Evolutionary conservation across 495 filamentous ascomycete genomes (phyloP), one percentile per base, ranked within the genome.

Genomic region (Aspergillus cavernicola): DNA sequence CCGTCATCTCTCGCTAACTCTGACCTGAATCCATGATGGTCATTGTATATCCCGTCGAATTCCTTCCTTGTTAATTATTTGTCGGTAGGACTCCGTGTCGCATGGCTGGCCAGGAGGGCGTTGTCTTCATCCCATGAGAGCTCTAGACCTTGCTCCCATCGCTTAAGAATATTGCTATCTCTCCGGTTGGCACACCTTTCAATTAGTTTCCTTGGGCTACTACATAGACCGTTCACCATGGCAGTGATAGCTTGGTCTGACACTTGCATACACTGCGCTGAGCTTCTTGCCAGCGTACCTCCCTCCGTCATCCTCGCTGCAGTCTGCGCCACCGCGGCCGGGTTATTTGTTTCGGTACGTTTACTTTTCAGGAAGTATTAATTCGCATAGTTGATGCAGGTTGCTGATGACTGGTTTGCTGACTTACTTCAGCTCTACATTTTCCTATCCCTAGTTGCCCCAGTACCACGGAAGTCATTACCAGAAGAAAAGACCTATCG

Each of bases 401-500:
- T n/a, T n/a, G n/a, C n/a, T n/a, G n/a, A n/a, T n/a, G n/a, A n/a
- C n/a, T 13, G 12, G 16, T 35, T 37, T 36, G 36, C 32, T 16
- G 57, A 46, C 15, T 41, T 22, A 20, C 37, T 59, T 3, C 36
- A 92, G 89, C 71, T 87, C 61, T 95, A 90, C 67, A 55, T 84
- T 48, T 64, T 79, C 43, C 77, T 97, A 50, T 83, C 79, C 59
- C 61, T 90, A 55, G 74, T 92, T 65, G 92, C 92, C 11, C 91
- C 91, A 20, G 79, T 83, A 22, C 93, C 93, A 2, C 90, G 93
- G 38, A 70, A 75, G 9, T 78, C 89, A 3, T 75, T 82, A 19
- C 73, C 75, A n/a, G 89, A 88, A 43, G 93, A 98, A 70, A 91
- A 90, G 67, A 84, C 77, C n/a, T 97, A 90, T 73, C 80, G 81